Percentiles rank a stretch among this genome's conserved stretches.
Conservation (phyloP, 495 filamentous ascomycete species). For the Usnea hakonensis region DNA sequence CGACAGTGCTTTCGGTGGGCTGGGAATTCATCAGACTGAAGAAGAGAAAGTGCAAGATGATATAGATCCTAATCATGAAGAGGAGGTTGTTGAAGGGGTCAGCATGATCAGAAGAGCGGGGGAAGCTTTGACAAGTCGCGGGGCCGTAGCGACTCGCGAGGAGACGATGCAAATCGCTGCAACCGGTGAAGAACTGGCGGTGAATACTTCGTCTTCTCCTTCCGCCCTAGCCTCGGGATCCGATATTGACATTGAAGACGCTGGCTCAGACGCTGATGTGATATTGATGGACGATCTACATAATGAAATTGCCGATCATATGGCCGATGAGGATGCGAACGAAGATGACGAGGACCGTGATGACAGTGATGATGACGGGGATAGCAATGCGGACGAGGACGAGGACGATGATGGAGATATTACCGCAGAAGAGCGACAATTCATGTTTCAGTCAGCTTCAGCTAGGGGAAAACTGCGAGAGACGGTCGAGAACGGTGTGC, state of each 20-base stretch:
- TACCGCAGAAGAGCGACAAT: slow-evolving; percentile 26
- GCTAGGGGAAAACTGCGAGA: slow-evolving; percentile 34
- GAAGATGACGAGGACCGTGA: slow-evolving; percentile 31
- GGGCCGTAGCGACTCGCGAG: neutral
- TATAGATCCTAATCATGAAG: slow-evolving; percentile 36
- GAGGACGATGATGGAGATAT: slow-evolving; percentile 27
- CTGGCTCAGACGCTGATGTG: slow-evolving; percentile 21
- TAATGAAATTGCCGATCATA: slow-evolving; percentile 29
- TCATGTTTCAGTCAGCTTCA: slow-evolving; percentile 33
- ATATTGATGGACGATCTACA: slow-evolving; percentile 25
- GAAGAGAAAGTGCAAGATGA: slow-evolving; percentile 40
- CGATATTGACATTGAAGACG: slow-evolving; percentile 23
- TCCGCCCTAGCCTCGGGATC: slow-evolving; percentile 2
- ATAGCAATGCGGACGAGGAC: slow-evolving; percentile 32
- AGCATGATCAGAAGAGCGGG: slow-evolving; percentile 22
- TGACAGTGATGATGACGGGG: slow-evolving; percentile 29
- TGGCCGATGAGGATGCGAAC: slow-evolving; percentile 30
- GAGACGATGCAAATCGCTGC: neutral
- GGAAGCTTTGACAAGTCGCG: neutral
- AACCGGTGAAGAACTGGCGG: neutral
- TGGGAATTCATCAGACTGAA: slow-evolving; percentile 36
- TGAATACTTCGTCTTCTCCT: slow-evolving; percentile 1
- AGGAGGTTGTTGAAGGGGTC: slow-evolving; percentile 34
- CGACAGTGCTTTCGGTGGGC: slow-evolving; percentile 57
- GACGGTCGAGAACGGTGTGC: slow-evolving; percentile 46